A percentile compares a stretch with the other conserved stretches of the same genome.
Conservation (phyloP, 306 rosid genomes). For the Benincasa hispida region DNA sequence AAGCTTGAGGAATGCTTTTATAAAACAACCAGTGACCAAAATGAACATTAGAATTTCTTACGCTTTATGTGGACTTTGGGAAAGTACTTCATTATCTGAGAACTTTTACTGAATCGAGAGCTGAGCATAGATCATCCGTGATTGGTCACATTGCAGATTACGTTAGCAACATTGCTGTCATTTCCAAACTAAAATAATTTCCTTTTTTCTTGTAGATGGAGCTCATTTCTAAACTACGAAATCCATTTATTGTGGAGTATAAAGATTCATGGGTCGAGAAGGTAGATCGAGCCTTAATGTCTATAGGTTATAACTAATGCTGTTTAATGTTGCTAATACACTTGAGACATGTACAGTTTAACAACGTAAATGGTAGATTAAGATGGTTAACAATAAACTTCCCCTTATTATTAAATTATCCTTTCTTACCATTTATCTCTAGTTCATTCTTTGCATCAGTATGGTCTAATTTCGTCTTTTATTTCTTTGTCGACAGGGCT, state of each 20-base stretch:
- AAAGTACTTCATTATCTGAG: not conserved
- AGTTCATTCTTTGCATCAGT: not conserved
- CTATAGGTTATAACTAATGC: not conserved
- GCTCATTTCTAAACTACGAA: constrained; percentile 71
- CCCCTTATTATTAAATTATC: not conserved
- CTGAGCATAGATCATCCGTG: not conserved
- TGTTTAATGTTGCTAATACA: not conserved
- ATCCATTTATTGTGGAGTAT: constrained; percentile 96
- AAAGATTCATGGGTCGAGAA: constrained; percentile 99
- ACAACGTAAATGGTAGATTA: not conserved
- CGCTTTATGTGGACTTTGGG: not conserved
- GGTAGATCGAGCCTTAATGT: constrained; percentile 25
- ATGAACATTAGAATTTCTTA: not conserved
- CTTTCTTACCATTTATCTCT: not conserved
- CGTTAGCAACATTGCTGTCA: not conserved
- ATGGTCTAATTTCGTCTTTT: not conserved
- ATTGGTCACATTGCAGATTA: not conserved
- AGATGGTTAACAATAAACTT: not conserved
- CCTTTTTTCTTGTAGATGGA: constrained; percentile 60
- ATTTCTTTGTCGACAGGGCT: constrained; percentile 55
- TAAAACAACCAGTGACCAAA: not conserved
- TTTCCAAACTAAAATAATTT: not conserved
- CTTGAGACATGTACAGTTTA: not conserved
- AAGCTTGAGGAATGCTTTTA: not conserved
- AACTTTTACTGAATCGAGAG: not conserved